These are phyloP conservation scores for Zostera marina DNA, from an alignment of 116 monocot genomes.

Conservation along the genomic window DNA sequence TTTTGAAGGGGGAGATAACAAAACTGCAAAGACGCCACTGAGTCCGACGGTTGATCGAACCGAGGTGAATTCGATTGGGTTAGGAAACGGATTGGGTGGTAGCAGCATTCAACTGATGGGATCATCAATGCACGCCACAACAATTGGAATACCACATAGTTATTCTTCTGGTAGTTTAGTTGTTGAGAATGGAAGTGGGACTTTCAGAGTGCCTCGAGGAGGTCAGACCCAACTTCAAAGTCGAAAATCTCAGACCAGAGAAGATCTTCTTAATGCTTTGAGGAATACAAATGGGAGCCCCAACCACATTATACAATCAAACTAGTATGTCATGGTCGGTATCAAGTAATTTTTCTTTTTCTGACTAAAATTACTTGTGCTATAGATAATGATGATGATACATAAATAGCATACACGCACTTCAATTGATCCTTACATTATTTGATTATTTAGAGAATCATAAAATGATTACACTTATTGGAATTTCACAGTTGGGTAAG, in stretches of 20 bases:
- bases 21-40: slow-evolving; percentile 49
- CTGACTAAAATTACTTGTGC: no score
- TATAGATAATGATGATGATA: no score
- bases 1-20: slow-evolving; percentile 40
- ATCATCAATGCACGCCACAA: slow-evolving; percentile 22
- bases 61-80: slow-evolving; percentile 41
- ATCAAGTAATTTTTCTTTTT: no score
- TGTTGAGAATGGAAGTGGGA: slow-evolving; percentile 33
- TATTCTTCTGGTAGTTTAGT: slow-evolving; percentile 72
- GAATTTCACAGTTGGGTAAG: no score
- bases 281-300: background rate
- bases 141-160: slow-evolving; percentile 42
- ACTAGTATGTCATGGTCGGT: no score
- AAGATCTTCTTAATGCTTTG: slow-evolving; percentile 31
- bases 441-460: no score
- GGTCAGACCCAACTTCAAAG: slow-evolving; percentile 61
- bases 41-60: slow-evolving; percentile 55
- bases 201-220: slow-evolving; percentile 33
- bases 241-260: slow-evolving; percentile 76
- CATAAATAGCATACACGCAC: no score
- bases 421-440: no score
- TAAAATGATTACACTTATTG: no score
- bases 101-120: slow-evolving; percentile 40
- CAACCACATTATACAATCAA: background rate
- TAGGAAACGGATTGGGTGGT: slow-evolving; percentile 26